A percentile compares a stretch with the other conserved stretches of the same genome.
These are phyloP conservation scores for Venturia effusa DNA, from an alignment of 2,329 filamentous ascomycete genomes.

Conservation along the genomic window DNA sequence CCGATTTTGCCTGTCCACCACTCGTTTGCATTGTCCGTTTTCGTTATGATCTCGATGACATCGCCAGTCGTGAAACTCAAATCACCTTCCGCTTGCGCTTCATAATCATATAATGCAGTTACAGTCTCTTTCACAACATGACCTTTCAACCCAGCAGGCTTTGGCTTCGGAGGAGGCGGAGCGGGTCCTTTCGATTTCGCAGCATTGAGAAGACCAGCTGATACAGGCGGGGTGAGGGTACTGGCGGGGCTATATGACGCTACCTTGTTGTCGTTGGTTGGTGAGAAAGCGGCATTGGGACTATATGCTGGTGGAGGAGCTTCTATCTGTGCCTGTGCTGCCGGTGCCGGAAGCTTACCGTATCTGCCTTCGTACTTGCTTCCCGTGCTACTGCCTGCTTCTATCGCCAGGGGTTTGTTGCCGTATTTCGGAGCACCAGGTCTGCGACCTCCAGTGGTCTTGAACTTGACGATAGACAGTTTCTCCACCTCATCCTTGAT, in stretches of 20 bases:
- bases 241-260: slow-evolving; percentile 1
- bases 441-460: slow-evolving; percentile 60
- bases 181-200: slow-evolving; percentile 39
- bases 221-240: neutral
- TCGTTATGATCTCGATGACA: slow-evolving; percentile 72
- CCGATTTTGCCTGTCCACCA: slow-evolving; percentile 87
- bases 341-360: slow-evolving; percentile 4
- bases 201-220: slow-evolving; percentile 18
- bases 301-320: slow-evolving; percentile 16
- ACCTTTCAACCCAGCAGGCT: slow-evolving; percentile 62
- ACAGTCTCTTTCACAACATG: slow-evolving; percentile 61
- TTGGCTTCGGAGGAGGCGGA: slow-evolving; percentile 40
- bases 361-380: slow-evolving; percentile 25
- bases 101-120: slow-evolving; percentile 91
- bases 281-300: neutral
- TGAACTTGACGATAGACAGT: slow-evolving; percentile 80
- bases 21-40: slow-evolving; percentile 87
- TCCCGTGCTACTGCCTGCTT: slow-evolving; percentile 15
- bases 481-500: slow-evolving; percentile 77
- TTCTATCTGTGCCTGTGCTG: slow-evolving; percentile 22
- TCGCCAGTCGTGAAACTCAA: slow-evolving; percentile 84
- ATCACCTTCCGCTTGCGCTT: slow-evolving; percentile 89
- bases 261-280: neutral
- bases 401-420: slow-evolving; percentile 24
- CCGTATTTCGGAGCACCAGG: slow-evolving; percentile 27